Evolutionary conservation across 2,329 filamentous ascomycete species (phyloP).

Genomic region (Phyllosticta citribraziliensis): DNA sequence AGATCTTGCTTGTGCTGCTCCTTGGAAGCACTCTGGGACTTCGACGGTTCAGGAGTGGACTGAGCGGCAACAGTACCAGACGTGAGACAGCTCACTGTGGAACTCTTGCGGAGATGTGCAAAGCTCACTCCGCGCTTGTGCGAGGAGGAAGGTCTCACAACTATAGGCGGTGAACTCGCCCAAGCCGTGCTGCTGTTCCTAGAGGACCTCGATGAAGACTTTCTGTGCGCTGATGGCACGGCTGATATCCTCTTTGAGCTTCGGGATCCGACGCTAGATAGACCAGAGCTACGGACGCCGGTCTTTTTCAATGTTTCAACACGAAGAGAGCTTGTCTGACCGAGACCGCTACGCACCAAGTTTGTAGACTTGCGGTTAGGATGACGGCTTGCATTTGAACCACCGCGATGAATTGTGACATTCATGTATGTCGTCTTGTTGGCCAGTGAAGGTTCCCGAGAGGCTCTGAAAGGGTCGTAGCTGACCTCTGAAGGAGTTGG

Average conservation of each 20-base stretch:
- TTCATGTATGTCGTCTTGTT: slow-evolving; percentile 35
- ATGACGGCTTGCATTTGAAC: slow-evolving; percentile 17
- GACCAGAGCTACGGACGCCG: slow-evolving; percentile 20
- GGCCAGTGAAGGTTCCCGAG: slow-evolving; percentile 33
- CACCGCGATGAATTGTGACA: slow-evolving; percentile 55
- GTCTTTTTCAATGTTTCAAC: slow-evolving; percentile 30
- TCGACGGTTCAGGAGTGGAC: slow-evolving; percentile 22
- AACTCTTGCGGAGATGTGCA: slow-evolving; percentile 42
- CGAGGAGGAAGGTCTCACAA: slow-evolving; percentile 40
- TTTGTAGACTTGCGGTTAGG: slow-evolving; percentile 1
- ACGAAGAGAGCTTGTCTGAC: slow-evolving; percentile 34
- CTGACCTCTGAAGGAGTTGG: slow-evolving; percentile 48
- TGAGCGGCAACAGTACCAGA: slow-evolving; percentile 17
- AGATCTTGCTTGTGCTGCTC: slow-evolving; percentile 21
- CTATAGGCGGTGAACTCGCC: slow-evolving; percentile 39
- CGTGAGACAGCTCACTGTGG: slow-evolving; percentile 32
- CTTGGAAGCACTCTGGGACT: slow-evolving; percentile 17
- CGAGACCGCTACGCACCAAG: slow-evolving; percentile 16
- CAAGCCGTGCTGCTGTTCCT: slow-evolving; percentile 36
- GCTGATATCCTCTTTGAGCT: slow-evolving; percentile 18
- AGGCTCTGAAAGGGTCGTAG: slow-evolving; percentile 78
- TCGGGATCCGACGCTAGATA: slow-evolving; percentile 24
- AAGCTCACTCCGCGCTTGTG: slow-evolving; percentile 56
- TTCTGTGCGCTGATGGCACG: slow-evolving; percentile 9
- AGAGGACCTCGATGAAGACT: slow-evolving; percentile 28